Evolutionary conservation across 495 filamentous ascomycete genomes (phyloP).

Genomic region (Aspergillus incahuasiensis): DNA sequence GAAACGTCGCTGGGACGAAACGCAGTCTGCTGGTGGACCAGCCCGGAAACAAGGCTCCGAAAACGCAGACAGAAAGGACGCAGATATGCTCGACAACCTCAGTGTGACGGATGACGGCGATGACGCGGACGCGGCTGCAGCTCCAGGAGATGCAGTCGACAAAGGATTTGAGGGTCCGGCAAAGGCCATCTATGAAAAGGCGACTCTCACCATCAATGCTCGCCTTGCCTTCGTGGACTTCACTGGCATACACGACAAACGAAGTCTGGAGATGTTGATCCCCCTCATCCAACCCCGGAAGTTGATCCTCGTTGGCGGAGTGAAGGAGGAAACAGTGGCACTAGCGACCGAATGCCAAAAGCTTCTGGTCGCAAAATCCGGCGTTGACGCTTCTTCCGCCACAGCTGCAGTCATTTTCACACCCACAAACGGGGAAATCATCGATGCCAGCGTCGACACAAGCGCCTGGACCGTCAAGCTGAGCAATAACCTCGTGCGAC

Average conservation of each 20-base stretch:
- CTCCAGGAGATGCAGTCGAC: slow-evolving; percentile 44
- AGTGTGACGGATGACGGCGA: slow-evolving; percentile 39
- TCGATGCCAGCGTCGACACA: slow-evolving; percentile 94
- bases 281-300: slow-evolving; percentile 92
- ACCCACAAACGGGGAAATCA: slow-evolving; percentile 59
- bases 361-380: slow-evolving; percentile 55
- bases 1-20: slow-evolving; percentile 90
- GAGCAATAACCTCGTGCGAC: slow-evolving; percentile 72
- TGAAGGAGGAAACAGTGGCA: slow-evolving; percentile 65
- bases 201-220: slow-evolving; percentile 60
- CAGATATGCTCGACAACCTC: slow-evolving; percentile 37
- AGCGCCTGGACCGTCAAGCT: slow-evolving; percentile 96
- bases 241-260: slow-evolving; percentile 85
- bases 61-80: slow-evolving; percentile 42
- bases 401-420: slow-evolving; percentile 67
- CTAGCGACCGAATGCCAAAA: slow-evolving; percentile 79
- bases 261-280: slow-evolving; percentile 88
- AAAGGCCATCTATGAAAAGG: slow-evolving; percentile 59
- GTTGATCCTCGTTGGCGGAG: slow-evolving; percentile 81
- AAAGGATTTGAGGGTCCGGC: slow-evolving; percentile 60
- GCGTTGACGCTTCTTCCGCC: slow-evolving; percentile 31
- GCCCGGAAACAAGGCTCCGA: slow-evolving; percentile 42
- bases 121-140: slow-evolving; percentile 43
- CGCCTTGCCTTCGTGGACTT: slow-evolving; percentile 87
- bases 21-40: slow-evolving; percentile 33